Percentiles rank a stretch among this genome's conserved stretches.
phyloP scores from a whole-genome alignment of 2,329 filamentous ascomycete species.

The Nothopassalora personata region DNA sequence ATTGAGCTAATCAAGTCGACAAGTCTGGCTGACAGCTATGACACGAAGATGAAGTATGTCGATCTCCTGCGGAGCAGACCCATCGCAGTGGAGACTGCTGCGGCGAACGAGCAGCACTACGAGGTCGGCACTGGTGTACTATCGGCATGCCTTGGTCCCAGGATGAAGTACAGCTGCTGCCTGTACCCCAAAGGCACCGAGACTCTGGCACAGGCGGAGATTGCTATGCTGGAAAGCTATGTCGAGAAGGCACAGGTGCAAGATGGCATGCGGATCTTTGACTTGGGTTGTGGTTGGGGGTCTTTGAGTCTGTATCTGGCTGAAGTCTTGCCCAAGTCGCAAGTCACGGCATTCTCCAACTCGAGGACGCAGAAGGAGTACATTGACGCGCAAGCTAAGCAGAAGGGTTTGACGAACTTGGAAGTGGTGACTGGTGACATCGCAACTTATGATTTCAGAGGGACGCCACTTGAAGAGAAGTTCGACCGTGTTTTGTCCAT shows the following conservation, averaged over 20 bases:
- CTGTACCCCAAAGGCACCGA: conserved; percentile 59
- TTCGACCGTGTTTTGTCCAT: conserved; percentile 65
- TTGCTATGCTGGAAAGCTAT: conserved; percentile 60
- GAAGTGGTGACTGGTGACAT: conserved; percentile 62
- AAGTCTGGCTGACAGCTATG: conserved; percentile 49
- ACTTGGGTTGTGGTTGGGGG: conserved; percentile 66
- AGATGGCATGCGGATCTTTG: conserved; percentile 58
- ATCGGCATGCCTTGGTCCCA: conserved; percentile 55
- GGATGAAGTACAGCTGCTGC: conserved; percentile 69
- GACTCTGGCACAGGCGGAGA: conserved; percentile 61
- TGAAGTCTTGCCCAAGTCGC: conserved; percentile 56
- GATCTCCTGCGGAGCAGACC: conserved; percentile 54
- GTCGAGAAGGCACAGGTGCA: conserved; percentile 54
- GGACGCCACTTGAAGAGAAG: conserved; percentile 29
- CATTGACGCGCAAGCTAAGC: conserved; percentile 55
- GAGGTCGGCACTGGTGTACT: conserved; percentile 65
- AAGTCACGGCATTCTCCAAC: conserved; percentile 65
- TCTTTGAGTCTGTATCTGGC: conserved; percentile 61
- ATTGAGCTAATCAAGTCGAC: conserved; percentile 51
- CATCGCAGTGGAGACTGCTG: conserved; percentile 62
- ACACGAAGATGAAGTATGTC: conserved; percentile 60
- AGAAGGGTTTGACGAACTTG: conserved; percentile 56
- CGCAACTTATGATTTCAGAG: conserved; percentile 59
- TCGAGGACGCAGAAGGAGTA: conserved; percentile 63
- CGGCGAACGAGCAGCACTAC: conserved; percentile 66